A percentile compares a stretch with the other conserved stretches of the same genome.
These are phyloP conservation scores for Myxozyma geophila DNA, from an alignment of 805 yeast species.

Conservation along the genomic window DNA sequence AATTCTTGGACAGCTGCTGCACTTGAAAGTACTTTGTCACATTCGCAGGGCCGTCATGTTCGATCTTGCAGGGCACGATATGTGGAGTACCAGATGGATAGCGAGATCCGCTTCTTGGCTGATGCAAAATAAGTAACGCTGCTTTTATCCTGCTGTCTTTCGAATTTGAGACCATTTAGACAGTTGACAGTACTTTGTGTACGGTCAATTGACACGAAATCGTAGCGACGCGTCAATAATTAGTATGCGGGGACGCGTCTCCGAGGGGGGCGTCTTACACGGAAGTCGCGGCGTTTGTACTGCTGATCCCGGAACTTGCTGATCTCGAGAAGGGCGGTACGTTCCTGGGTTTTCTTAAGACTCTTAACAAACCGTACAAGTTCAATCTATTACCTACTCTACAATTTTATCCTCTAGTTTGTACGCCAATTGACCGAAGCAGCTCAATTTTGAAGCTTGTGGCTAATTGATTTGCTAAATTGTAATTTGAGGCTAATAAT, in stretches of 20 bases:
- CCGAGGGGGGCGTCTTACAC: background rate
- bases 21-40: constrained; percentile 19
- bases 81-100: constrained; percentile 10
- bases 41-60: constrained; percentile 30
- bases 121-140: background rate
- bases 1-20: background rate
- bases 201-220: background rate
- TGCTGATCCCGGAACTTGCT: background rate
- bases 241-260: background rate
- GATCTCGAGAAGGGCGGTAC: background rate
- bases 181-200: background rate
- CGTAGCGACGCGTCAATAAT: background rate
- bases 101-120: background rate
- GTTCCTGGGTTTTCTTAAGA: background rate
- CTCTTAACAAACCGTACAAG: background rate
- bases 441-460: background rate
- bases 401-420: no score
- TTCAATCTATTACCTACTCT: no score
- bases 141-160: background rate
- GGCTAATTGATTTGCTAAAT: background rate
- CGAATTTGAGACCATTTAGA: background rate
- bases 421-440: no score
- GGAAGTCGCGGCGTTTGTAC: background rate
- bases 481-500: background rate
- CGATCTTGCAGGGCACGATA: constrained; percentile 30